Evolutionary conservation across 179 eudicot species (phyloP).

Genomic region (Silene coronaria): DNA sequence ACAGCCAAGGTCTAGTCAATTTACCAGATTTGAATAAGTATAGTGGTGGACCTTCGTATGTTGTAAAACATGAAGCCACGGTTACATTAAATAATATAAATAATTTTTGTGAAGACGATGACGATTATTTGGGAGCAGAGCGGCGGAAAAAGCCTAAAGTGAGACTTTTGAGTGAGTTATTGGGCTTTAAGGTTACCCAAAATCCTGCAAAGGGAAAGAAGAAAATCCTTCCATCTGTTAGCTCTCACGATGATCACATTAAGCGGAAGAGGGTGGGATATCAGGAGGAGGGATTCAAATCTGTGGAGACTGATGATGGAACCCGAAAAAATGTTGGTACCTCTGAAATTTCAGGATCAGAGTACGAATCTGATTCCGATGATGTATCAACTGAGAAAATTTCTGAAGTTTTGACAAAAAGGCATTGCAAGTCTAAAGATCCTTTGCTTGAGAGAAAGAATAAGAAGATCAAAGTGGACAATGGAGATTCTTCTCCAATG

Average conservation of each 20-base stretch:
- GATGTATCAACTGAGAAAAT: slow-evolving; percentile 25
- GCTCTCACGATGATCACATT: slow-evolving; percentile 16
- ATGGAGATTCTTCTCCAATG: slow-evolving; percentile 14
- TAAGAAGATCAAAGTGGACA: slow-evolving; percentile 24
- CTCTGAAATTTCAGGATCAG: slow-evolving; percentile 24
- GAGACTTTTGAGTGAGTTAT: slow-evolving; percentile 33
- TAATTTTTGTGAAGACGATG: slow-evolving; percentile 31
- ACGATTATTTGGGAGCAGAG: slow-evolving; percentile 31
- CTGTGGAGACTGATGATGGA: slow-evolving; percentile 18
- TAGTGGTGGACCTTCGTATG: slow-evolving; percentile 23
- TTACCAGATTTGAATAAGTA: slow-evolving; percentile 32
- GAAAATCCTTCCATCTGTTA: slow-evolving; percentile 15
- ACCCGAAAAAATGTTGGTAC: slow-evolving; percentile 13
- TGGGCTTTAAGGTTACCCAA: slow-evolving; percentile 14
- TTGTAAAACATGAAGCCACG: slow-evolving; percentile 8
- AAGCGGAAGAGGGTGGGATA: slow-evolving; percentile 25
- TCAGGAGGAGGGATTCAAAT: slow-evolving; percentile 26
- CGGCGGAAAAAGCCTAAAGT: slow-evolving; percentile 28
- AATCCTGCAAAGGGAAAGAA: slow-evolving; percentile 9
- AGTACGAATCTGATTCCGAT: slow-evolving; percentile 23
- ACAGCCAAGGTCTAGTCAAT: slow-evolving; percentile 8
- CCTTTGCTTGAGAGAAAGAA: slow-evolving; percentile 24
- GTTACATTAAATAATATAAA: slow-evolving; percentile 2
- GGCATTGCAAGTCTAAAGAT: slow-evolving; percentile 22
- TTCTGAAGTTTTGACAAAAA: slow-evolving; percentile 19